These are phyloP conservation scores for Naganishia cerealis DNA, from an alignment of 1,284 basidiomycete species.

Conservation along the genomic window DNA sequence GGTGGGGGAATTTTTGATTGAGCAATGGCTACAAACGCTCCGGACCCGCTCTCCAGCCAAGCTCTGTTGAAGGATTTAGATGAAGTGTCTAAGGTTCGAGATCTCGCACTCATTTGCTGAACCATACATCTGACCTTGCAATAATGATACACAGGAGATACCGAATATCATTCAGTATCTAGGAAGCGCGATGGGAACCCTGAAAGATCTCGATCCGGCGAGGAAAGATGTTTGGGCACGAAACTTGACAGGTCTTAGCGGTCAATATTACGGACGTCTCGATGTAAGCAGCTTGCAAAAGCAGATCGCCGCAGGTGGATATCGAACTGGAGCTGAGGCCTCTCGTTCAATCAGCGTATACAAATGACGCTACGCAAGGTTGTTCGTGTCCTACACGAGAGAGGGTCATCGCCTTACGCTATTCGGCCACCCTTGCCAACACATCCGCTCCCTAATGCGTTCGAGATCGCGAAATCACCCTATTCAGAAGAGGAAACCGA, in stretches of 20 bases:
- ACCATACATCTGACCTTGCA: not conserved
- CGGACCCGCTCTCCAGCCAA: slow-evolving; percentile 13
- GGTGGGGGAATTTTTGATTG: not conserved
- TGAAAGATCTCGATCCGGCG: slow-evolving; percentile 25
- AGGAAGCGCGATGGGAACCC: slow-evolving; percentile 24
- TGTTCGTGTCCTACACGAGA: slow-evolving; percentile 21
- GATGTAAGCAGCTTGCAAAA: slow-evolving; percentile 9
- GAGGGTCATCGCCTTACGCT: slow-evolving; percentile 16
- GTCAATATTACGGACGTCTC: slow-evolving; percentile 32
- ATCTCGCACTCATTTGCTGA: not conserved
- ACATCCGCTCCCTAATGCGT: slow-evolving; percentile 3
- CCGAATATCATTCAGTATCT: slow-evolving; percentile 28
- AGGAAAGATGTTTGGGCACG: slow-evolving; percentile 31
- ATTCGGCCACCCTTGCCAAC: slow-evolving; percentile 27
- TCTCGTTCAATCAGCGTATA: not conserved
- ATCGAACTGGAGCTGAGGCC: not conserved
- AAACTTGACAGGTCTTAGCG: slow-evolving; percentile 28
- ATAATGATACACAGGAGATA: slow-evolving; percentile 19
- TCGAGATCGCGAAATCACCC: slow-evolving; percentile 1
- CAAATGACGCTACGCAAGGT: slow-evolving; percentile 27
- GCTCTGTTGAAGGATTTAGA: slow-evolving; percentile 25
- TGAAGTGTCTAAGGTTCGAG: slow-evolving; percentile 26
- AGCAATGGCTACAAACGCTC: not conserved
- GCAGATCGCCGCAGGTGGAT: not conserved
- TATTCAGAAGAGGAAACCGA: not conserved